phyloP scores from a whole-genome alignment of 2,329 filamentous ascomycete genomes.

The Colletotrichum sp. region DNA sequence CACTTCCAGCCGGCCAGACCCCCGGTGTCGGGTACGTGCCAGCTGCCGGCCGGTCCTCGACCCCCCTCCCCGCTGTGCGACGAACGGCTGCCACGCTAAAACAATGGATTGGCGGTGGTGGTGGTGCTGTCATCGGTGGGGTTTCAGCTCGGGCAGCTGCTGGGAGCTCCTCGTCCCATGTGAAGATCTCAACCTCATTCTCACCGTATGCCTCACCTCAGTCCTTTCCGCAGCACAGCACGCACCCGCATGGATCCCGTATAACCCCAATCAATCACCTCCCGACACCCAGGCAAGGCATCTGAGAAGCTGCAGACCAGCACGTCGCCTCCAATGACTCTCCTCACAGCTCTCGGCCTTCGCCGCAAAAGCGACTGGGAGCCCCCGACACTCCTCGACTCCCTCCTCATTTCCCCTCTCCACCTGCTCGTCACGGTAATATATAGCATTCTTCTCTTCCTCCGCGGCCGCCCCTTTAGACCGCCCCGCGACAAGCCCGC shows the following conservation, averaged over 20 bases:
- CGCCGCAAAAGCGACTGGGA: constrained; percentile 53
- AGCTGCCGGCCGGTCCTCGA: constrained; percentile 1
- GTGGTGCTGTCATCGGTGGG: constrained; percentile 16
- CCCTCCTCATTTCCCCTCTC: constrained; percentile 71
- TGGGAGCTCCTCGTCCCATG: constrained; percentile 13
- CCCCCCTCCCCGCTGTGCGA: background rate
- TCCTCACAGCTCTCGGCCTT: constrained; percentile 50
- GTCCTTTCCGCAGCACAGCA: background rate
- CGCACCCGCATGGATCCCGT: background rate
- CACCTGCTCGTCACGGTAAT: constrained; percentile 64
- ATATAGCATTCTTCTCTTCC: constrained; percentile 67
- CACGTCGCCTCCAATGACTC: constrained; percentile 38
- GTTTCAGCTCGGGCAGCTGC: constrained; percentile 13
- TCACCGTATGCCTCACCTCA: constrained; percentile 3
- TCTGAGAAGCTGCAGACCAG: background rate
- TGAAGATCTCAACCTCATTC: constrained; percentile 13
- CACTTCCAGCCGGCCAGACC: background rate
- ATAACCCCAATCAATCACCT: background rate
- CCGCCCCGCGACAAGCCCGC: constrained; percentile 58
- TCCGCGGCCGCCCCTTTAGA: constrained; percentile 69
- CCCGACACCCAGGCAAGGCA: background rate
- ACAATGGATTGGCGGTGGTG: background rate
- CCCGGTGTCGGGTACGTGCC: background rate
- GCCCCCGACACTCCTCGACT: constrained; percentile 60
- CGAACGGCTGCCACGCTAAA: background rate